Evolutionary conservation across 352 stramenopile genomes (phyloP), one percentile per base, ranked within the genome.

Genomic region (Globisporangium orthogonon): DNA sequence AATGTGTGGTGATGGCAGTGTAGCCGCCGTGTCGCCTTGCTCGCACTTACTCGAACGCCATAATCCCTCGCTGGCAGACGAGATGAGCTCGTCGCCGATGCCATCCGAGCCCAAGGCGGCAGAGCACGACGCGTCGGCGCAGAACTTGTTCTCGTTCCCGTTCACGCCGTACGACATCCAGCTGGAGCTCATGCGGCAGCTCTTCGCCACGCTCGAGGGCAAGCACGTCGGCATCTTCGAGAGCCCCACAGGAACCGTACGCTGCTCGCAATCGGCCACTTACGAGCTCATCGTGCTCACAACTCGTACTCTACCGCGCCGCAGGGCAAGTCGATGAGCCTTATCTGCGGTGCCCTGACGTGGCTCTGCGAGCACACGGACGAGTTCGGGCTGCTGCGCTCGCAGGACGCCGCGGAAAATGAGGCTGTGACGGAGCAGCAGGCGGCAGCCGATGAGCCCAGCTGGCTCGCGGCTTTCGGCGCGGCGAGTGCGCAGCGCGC

Each of bases 161-260:
- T 97, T 94, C 63, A 67, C 88, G 33, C 88, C 90, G 39, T 97
- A 97, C 57, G 66, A 71, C n/a, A 96, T 96, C 58, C 90, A 97
- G 53, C 44, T 95, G 45, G 67, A 91, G 18, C 74, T 97, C 31
- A 97, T 97, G 89, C 71, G 69, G 18, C 78, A 91, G 65, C 69
- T 97, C 9, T 97, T 79, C 56, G 61, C 73, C 2, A 94, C 83
- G 17, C 75, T 97, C n/a, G 82, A 95, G 46, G 52, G 59, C 3
- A 61, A 83, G 3, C 87, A 96, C 31, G 73, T 96, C 41, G 91
- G 88, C 53, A 96, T 97, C 62, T 96, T 96, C 45, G 91, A 97
- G 67, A 97, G 87, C 54, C 91, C 91, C 11, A 97, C 91, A 1
- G 91, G 91, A 29, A 97, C 90, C 30, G 83, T 91, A 60, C 23